A percentile compares a stretch with the other conserved stretches of the same genome.
Conservation (phyloP, 345 rosid species). For the Triadica sebifera region DNA sequence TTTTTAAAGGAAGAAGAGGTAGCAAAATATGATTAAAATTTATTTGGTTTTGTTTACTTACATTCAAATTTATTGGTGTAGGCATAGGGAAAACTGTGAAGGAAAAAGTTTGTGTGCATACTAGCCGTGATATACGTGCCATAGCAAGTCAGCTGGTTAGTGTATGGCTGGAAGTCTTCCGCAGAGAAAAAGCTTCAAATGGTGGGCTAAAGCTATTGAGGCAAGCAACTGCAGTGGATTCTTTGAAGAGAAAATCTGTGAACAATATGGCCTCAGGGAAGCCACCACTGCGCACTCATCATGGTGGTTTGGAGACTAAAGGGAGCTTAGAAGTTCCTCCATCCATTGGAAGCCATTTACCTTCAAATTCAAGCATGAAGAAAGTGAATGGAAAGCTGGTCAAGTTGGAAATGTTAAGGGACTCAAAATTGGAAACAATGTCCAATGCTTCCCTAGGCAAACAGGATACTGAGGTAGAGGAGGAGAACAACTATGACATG, state of each 20-base stretch:
- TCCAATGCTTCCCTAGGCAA: slow-evolving; percentile 30
- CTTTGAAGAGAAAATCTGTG: slow-evolving; percentile 48
- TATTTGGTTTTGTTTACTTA: not conserved
- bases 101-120: slow-evolving; percentile 96
- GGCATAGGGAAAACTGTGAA: slow-evolving; percentile 99
- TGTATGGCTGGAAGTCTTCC: slow-evolving; percentile 96
- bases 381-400: slow-evolving; percentile 48
- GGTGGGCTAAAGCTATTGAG: slow-evolving; percentile 46
- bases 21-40: not conserved
- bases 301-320: slow-evolving; percentile 48
- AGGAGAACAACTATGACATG: slow-evolving; percentile 45
- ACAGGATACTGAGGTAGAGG: slow-evolving; percentile 38
- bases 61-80: slow-evolving; percentile 29
- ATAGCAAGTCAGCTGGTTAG: slow-evolving; percentile 96
- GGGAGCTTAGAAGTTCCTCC: slow-evolving; percentile 35
- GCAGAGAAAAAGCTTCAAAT: slow-evolving; percentile 78
- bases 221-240: slow-evolving; percentile 43
- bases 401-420: slow-evolving; percentile 31
- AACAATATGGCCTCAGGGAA: slow-evolving; percentile 50
- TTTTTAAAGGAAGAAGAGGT: not conserved
- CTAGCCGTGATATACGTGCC: slow-evolving; percentile 99
- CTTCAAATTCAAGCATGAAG: slow-evolving; percentile 33
- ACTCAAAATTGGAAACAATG: slow-evolving; percentile 24
- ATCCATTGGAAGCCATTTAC: slow-evolving; percentile 36
- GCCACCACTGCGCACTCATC: slow-evolving; percentile 47